Evolutionary conservation across 306 rosid species (phyloP).

Genomic region (Boehmeria nivea): DNA sequence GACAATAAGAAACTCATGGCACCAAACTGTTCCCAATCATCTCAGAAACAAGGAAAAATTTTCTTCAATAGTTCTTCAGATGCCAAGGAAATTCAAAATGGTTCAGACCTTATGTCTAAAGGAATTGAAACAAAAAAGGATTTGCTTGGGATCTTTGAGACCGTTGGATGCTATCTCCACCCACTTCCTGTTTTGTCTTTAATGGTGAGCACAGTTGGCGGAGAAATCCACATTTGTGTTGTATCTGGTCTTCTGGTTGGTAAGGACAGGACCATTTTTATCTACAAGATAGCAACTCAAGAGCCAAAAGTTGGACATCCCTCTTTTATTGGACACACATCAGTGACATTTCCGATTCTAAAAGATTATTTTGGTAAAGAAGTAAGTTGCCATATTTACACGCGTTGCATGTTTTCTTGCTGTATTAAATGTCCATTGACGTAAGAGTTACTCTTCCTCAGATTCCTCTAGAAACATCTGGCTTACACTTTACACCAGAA

Average conservation of each 20-base stretch:
- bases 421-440: constrained; percentile 5
- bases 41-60: constrained; percentile 27
- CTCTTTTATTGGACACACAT: constrained; percentile 58
- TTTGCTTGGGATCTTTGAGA: constrained; percentile 35
- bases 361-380: constrained; percentile 42
- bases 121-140: constrained; percentile 34
- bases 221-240: constrained; percentile 56
- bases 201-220: constrained; percentile 40
- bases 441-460: constrained; percentile 22
- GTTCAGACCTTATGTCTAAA: constrained; percentile 31
- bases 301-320: constrained; percentile 59
- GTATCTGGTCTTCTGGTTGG: constrained; percentile 46
- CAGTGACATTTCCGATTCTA: constrained; percentile 45
- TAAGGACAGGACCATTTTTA: constrained; percentile 48
- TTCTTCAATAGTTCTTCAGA: constrained; percentile 23
- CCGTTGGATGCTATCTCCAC: constrained; percentile 72
- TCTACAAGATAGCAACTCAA: constrained; percentile 49
- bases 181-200: constrained; percentile 63
- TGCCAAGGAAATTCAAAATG: constrained; percentile 26
- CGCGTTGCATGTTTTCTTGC: not conserved
- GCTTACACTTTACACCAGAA: constrained; percentile 68
- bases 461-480: constrained; percentile 56
- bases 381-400: constrained; percentile 42
- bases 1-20: constrained; percentile 26
- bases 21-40: constrained; percentile 16